phyloP scores from a whole-genome alignment of 1,284 basidiomycete species.

The Tilletia indica region DNA sequence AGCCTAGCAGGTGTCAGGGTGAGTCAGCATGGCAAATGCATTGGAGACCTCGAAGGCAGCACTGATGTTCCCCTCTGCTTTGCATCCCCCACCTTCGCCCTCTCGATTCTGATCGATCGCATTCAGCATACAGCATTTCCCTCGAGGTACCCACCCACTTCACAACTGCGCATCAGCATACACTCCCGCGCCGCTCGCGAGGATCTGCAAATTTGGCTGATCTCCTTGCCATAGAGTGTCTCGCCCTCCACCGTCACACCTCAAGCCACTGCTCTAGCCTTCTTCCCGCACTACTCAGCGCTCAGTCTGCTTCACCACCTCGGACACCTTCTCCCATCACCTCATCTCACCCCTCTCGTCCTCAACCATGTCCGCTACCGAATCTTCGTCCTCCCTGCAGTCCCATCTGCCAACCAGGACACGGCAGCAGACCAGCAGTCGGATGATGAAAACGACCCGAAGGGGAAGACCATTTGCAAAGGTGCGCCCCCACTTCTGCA shows the following conservation, averaged over 20 bases:
- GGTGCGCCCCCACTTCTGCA: constrained; percentile 20
- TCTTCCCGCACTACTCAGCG: not conserved
- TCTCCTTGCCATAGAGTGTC: not conserved
- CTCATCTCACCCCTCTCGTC: not conserved
- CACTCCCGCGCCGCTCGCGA: no score
- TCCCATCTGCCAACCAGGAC: constrained; percentile 35
- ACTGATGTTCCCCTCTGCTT: no score
- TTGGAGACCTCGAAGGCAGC: no score
- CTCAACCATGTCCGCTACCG: not conserved
- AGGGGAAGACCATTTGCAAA: constrained; percentile 47
- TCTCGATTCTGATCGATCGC: no score
- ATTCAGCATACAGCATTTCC: no score
- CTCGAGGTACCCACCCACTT: no score
- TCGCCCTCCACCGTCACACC: no score
- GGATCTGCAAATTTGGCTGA: no score
- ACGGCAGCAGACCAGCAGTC: constrained; percentile 46
- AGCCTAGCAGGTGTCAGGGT: no score
- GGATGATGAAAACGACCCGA: constrained; percentile 52
- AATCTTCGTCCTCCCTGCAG: not conserved
- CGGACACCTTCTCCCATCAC: not conserved
- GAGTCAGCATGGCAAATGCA: no score
- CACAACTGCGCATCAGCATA: no score
- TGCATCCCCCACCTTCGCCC: no score
- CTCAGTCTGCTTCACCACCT: not conserved
- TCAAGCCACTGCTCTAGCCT: not conserved